These are phyloP conservation scores for Kwoniella shandongensis DNA, from an alignment of 768 basidiomycete species.

Conservation along the genomic window DNA sequence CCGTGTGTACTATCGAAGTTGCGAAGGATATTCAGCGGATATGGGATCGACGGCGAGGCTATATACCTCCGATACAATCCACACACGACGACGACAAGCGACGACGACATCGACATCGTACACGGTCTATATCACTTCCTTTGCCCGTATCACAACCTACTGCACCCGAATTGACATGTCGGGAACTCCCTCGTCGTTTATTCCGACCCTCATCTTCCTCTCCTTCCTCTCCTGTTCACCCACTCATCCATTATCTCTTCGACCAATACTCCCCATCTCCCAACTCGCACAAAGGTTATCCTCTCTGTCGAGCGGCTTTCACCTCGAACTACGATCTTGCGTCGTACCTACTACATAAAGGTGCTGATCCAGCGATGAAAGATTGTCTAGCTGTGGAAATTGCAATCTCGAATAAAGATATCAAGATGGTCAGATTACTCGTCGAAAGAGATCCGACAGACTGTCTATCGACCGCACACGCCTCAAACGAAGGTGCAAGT, in stretches of 20 bases:
- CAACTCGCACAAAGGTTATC: constrained; percentile 77
- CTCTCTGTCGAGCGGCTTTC: constrained; percentile 74
- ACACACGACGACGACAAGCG: constrained; percentile 2
- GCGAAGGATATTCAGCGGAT: constrained; percentile 35
- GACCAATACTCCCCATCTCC: constrained; percentile 57
- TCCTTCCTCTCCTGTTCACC: constrained; percentile 20
- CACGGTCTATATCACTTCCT: neutral
- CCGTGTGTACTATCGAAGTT: constrained; percentile 42
- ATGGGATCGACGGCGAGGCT: constrained; percentile 35
- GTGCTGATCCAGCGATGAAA: constrained; percentile 69
- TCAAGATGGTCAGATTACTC: constrained; percentile 70
- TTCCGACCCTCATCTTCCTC: constrained; percentile 8
- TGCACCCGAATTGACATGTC: constrained; percentile 15
- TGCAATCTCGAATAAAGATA: constrained; percentile 70
- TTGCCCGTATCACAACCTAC: neutral
- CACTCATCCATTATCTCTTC: constrained; percentile 49
- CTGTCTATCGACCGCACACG: constrained; percentile 22
- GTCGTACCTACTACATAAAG: constrained; percentile 67
- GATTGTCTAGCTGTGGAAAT: constrained; percentile 67
- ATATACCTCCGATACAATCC: neutral
- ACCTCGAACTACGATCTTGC: constrained; percentile 66
- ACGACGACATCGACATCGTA: neutral
- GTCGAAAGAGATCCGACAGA: constrained; percentile 61
- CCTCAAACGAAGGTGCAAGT: neutral
- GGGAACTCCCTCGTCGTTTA: constrained; percentile 36